Conservation (phyloP, 169 alveolate genomes). For the Amoebophrya sp. region DNA sequence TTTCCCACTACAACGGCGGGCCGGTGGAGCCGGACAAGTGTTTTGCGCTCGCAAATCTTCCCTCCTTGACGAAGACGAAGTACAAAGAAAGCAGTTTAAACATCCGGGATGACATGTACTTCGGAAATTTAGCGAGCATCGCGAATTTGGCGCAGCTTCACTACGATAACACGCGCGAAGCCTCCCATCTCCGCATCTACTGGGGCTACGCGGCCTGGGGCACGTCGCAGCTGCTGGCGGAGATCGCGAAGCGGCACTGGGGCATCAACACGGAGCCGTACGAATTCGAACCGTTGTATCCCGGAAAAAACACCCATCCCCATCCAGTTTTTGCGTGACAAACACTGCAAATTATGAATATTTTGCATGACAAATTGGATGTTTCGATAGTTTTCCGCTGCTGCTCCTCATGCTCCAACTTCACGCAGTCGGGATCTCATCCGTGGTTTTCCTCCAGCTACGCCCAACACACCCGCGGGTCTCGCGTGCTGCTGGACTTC, state of each 20-base stretch:
- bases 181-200: background rate
- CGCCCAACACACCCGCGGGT: no score
- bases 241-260: constrained; percentile 18
- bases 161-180: background rate
- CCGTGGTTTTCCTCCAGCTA: no score
- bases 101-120: background rate
- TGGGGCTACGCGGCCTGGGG: constrained; percentile 13
- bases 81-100: background rate
- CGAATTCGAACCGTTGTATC: no score
- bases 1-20: background rate
- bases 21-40: constrained; percentile 12
- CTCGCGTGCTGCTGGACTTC: no score
- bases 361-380: no score
- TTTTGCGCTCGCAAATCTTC: background rate
- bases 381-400: no score
- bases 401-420: no score
- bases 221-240: background rate
- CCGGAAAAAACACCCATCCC: no score
- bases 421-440: no score
- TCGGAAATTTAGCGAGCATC: background rate
- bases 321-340: no score
- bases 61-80: background rate
- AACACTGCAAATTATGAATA: no score
- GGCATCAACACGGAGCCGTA: background rate
- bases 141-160: background rate